A percentile compares a stretch with the other conserved stretches of the same genome.
These are phyloP conservation scores for Rhizopus sp. DNA, from an alignment of 371 early-diverging fungal genomes.

Conservation along the genomic window DNA sequence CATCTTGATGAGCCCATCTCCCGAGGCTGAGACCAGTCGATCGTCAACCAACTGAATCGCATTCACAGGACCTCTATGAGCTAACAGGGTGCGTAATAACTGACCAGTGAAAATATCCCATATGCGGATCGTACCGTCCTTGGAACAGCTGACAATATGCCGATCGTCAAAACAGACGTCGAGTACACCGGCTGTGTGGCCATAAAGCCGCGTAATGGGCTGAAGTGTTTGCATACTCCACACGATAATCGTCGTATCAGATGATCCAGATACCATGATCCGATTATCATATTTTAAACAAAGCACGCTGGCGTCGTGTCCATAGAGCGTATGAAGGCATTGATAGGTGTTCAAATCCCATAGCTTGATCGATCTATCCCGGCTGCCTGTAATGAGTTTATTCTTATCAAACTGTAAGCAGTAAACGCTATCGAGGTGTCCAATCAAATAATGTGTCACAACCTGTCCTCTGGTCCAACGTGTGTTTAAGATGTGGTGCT, in stretches of 20 bases:
- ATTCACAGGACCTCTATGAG: conserved; percentile 91
- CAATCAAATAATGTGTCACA: conserved; percentile 52
- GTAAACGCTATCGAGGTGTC: conserved; percentile 94
- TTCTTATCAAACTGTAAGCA: conserved; percentile 89
- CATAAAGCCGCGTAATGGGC: conserved; percentile 54
- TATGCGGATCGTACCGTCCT: conserved; percentile 89
- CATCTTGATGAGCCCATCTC: conserved; percentile 85
- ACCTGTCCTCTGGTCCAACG: conserved; percentile 43
- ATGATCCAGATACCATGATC: conserved; percentile 89
- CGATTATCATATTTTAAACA: conserved; percentile 82
- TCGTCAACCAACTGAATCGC: conserved; percentile 74
- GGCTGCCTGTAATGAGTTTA: conserved; percentile 88
- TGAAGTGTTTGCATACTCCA: conserved; percentile 74
- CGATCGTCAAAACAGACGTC: conserved; percentile 77
- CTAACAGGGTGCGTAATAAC: conserved; percentile 67
- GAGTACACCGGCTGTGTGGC: conserved; percentile 79
- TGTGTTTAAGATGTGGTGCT: conserved; percentile 35
- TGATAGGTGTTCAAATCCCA: conserved; percentile 68
- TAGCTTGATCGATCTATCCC: conserved; percentile 87
- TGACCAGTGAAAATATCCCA: conserved; percentile 72
- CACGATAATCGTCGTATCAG: conserved; percentile 86
- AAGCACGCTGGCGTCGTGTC: conserved; percentile 91
- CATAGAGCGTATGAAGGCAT: conserved; percentile 72
- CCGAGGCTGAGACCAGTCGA: conserved; percentile 84
- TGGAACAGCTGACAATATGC: conserved; percentile 87